Conservation (phyloP, 345 rosid species). For the Bruguiera gymnorhiza region DNA sequence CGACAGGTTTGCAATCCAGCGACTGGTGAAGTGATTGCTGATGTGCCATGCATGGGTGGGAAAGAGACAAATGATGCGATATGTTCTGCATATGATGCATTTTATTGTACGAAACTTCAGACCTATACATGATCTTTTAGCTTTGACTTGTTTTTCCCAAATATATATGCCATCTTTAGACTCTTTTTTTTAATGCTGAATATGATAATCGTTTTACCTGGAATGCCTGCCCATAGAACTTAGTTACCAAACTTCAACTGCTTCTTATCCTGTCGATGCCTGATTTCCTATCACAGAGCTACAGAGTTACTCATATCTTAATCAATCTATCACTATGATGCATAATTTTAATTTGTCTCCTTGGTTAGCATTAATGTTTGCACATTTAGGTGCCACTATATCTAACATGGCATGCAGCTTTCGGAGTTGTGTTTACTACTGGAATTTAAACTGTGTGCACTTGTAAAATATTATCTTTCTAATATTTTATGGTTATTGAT, state of each 20-base stretch:
- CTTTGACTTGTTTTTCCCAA: neutral
- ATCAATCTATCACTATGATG: neutral
- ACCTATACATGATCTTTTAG: neutral
- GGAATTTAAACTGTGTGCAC: neutral
- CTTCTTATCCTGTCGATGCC: too few species aligned
- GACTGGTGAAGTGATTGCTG: slow-evolving; percentile 69
- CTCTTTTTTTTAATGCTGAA: neutral
- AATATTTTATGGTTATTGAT: slow-evolving; percentile 5
- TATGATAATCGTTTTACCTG: too few species aligned
- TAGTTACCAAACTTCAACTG: too few species aligned
- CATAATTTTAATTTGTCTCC: too few species aligned
- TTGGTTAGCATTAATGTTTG: neutral
- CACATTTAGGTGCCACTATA: neutral
- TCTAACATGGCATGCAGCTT: slow-evolving; percentile 8
- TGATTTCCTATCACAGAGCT: too few species aligned
- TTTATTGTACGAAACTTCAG: slow-evolving; percentile 46
- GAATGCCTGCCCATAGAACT: too few species aligned
- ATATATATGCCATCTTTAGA: neutral
- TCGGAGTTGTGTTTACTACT: neutral
- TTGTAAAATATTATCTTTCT: neutral
- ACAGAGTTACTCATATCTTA: too few species aligned
- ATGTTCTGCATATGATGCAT: slow-evolving; percentile 76
- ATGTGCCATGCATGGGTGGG: slow-evolving; percentile 77
- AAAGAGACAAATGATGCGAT: slow-evolving; percentile 86
- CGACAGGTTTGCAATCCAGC: slow-evolving; percentile 88